A percentile compares a stretch with the other conserved stretches of the same genome.
phyloP scores from a whole-genome alignment of 2,329 filamentous ascomycete species.

The Epichloe bromicola region DNA sequence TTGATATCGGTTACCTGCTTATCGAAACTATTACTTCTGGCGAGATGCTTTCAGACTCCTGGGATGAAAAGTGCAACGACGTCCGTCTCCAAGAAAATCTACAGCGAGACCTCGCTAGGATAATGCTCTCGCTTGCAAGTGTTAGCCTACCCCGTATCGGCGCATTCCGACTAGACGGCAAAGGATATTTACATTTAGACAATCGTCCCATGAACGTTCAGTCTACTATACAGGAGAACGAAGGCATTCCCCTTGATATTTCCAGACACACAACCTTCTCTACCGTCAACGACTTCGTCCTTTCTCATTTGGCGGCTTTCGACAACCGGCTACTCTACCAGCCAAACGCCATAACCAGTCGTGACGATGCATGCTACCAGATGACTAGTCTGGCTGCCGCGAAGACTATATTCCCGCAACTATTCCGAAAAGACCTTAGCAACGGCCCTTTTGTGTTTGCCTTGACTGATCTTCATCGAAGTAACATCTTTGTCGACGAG shows the following conservation, averaged over 20 bases:
- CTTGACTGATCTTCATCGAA: constrained; percentile 19
- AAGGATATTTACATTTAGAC: constrained; percentile 18
- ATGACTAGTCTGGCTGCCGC: neutral
- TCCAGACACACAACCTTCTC: neutral
- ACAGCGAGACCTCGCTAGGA: constrained; percentile 16
- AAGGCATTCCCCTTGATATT: neutral
- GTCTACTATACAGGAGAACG: neutral
- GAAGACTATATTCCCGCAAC: neutral
- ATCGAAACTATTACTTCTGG: constrained; percentile 9
- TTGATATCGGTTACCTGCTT: constrained; percentile 11
- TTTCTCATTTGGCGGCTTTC: neutral
- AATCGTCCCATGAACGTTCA: constrained; percentile 6
- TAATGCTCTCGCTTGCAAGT: constrained; percentile 19
- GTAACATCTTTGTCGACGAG: constrained; percentile 22
- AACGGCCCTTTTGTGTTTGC: constrained; percentile 16
- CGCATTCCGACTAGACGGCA: constrained; percentile 15
- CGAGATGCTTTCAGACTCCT: neutral
- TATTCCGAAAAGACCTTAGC: constrained; percentile 11
- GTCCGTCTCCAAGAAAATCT: constrained; percentile 11
- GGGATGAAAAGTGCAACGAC: neutral
- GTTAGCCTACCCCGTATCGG: constrained; percentile 16
- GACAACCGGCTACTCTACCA: neutral
- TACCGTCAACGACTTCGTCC: neutral
- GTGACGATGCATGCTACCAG: neutral
- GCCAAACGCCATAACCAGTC: neutral